Conservation (phyloP, 257 asterid genomes). For the Gynochthodes officinalis region DNA sequence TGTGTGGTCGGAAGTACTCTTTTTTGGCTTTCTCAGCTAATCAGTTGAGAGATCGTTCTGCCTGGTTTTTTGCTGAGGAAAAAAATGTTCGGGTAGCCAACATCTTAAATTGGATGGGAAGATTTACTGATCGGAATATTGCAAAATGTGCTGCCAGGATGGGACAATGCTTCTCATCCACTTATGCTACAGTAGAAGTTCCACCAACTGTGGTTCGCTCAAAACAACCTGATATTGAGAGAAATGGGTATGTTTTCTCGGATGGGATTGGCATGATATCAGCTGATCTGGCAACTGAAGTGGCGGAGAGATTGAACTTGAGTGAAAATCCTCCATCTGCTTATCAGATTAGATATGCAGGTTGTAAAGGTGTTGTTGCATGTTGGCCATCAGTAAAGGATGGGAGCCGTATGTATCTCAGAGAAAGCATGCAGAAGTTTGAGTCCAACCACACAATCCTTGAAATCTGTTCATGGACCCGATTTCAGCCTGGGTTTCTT, state of each 20-base stretch:
- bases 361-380: constrained; percentile 87
- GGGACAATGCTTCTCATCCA: constrained; percentile 96
- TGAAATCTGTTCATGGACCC: constrained; percentile 93
- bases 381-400: constrained; percentile 58
- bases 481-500: constrained; percentile 85
- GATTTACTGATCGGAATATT: constrained; percentile 48
- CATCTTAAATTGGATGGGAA: constrained; percentile 85
- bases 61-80: constrained; percentile 94
- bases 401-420: constrained; percentile 44
- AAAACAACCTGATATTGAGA: constrained; percentile 45
- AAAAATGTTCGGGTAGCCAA: constrained; percentile 25
- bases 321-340: constrained; percentile 65
- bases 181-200: constrained; percentile 85
- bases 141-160: constrained; percentile 95
- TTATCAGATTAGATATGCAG: constrained; percentile 85
- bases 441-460: constrained; percentile 68
- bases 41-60: constrained; percentile 86
- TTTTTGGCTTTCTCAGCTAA: constrained; percentile 89
- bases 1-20: constrained; percentile 72
- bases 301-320: constrained; percentile 65
- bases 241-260: constrained; percentile 69
- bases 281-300: constrained; percentile 65
- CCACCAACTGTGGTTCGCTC: constrained; percentile 36
- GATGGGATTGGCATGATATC: constrained; percentile 89
- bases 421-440: constrained; percentile 77